Conservation (phyloP, 2,329 filamentous ascomycete genomes). For the Passalora sequoiae region DNA sequence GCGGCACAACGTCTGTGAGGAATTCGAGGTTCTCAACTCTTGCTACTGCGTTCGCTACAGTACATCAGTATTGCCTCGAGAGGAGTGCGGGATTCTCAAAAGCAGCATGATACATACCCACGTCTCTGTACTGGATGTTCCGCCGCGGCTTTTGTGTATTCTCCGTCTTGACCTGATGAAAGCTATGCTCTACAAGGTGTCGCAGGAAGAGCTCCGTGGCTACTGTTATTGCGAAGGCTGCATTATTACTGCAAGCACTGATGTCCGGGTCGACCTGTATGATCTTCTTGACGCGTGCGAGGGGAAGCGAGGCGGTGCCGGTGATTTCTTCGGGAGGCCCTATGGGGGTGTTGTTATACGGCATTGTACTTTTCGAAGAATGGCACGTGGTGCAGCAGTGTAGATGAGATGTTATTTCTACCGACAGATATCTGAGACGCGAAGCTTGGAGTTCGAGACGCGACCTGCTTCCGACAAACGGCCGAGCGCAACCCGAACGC, state of each 20-base stretch:
- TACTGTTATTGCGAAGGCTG: slow-evolving; percentile 86
- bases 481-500: too few species aligned
- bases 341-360: slow-evolving; percentile 83
- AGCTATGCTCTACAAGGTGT: slow-evolving; percentile 76
- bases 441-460: not conserved
- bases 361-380: slow-evolving; percentile 56
- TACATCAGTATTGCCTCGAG: too few species aligned
- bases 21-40: slow-evolving; percentile 94
- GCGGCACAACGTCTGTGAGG: slow-evolving; percentile 82
- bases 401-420: not conserved
- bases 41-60: slow-evolving; percentile 71
- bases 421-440: not conserved
- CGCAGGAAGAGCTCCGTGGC: slow-evolving; percentile 96
- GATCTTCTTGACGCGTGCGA: slow-evolving; percentile 94
- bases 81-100: too few species aligned
- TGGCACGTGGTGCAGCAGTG: not conserved
- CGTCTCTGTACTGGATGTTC: slow-evolving; percentile 93
- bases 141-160: slow-evolving; percentile 69
- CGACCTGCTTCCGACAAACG: not conserved
- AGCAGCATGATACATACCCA: slow-evolving; percentile 68
- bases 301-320: slow-evolving; percentile 75
- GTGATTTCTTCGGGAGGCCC: slow-evolving; percentile 75
- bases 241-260: slow-evolving; percentile 81
- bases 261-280: slow-evolving; percentile 84
- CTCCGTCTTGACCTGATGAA: slow-evolving; percentile 85